A percentile compares a stretch with the other conserved stretches of the same genome.
These are phyloP conservation scores for Knoxia roxburghii DNA, from an alignment of 257 asterid genomes.

Conservation along the genomic window DNA sequence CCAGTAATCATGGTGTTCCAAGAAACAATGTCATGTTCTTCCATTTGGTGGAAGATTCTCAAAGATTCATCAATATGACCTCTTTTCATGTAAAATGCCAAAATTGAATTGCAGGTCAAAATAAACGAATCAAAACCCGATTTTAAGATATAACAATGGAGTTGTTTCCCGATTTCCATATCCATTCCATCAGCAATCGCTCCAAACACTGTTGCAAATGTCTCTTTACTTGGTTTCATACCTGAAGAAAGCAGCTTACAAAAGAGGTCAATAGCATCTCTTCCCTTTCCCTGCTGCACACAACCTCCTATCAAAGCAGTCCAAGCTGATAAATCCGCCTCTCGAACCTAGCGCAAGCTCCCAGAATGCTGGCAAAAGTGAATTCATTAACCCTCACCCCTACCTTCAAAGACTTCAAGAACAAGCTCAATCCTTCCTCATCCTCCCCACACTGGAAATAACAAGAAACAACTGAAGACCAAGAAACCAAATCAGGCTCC, in stretches of 20 bases:
- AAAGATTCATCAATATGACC: constrained; percentile 39
- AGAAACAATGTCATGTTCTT: constrained; percentile 47
- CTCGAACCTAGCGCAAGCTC: constrained; percentile 57
- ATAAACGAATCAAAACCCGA: constrained; percentile 46
- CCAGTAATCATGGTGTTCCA: constrained; percentile 73
- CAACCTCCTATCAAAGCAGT: constrained; percentile 77
- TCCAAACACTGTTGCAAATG: constrained; percentile 63
- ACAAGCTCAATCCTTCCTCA: constrained; percentile 50
- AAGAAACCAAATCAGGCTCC: constrained; percentile 52
- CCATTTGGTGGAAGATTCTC: constrained; percentile 41
- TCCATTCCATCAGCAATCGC: constrained; percentile 50
- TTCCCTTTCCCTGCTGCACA: constrained; percentile 41
- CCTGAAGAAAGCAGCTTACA: constrained; percentile 40
- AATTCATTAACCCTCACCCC: constrained; percentile 61
- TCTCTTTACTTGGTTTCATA: constrained; percentile 54
- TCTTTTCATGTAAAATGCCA: constrained; percentile 56
- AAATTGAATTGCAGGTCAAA: constrained; percentile 49
- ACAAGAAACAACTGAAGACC: constrained; percentile 60
- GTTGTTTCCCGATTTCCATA: constrained; percentile 43
- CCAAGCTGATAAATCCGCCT: constrained; percentile 57
- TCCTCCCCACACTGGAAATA: constrained; percentile 50
- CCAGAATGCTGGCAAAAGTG: constrained; percentile 45
- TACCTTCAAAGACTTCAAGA: constrained; percentile 39
- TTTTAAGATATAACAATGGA: constrained; percentile 51
- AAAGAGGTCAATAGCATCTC: constrained; percentile 49